Evolutionary conservation across 2,329 filamentous ascomycete species (phyloP), one percentile per base, ranked within the genome.

Genomic region (Colletotrichum echinochloae): DNA sequence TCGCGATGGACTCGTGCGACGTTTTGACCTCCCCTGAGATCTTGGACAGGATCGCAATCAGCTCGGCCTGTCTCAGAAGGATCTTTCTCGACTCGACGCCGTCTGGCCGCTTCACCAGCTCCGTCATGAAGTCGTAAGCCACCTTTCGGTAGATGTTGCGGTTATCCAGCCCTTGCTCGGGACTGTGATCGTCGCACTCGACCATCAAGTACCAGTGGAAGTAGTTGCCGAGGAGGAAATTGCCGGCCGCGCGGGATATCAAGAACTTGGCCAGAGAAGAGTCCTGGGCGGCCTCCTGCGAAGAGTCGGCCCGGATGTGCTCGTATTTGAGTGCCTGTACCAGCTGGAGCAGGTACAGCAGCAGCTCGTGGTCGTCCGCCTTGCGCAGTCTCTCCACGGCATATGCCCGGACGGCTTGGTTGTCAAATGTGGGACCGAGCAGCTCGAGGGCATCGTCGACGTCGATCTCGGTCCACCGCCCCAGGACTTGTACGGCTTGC

Each of bases 141-240:
- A 99, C 93, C 75, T 95, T 94, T 35, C 93, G 92, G 80, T 97
- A 99, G 23, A 98, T 90, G 72, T 93, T 93, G 55, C 93, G 92
- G 77, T 95, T 92, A 66, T 91, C 90, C 5, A 89, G 85, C 28
- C 90, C 87, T 75, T 95, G 93, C 52, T 94, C 92, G 4, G 90
- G 89, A 74, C 92, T 94, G 70, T 87, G 85, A 78, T 98, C 95
- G 75, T 97, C 94, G 75, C 95, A 97, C 81, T 99, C 97, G 1
- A 99, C 96, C 91, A 98, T 98, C 2, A 99, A 86, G 80, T 98
- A 99, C 96, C 96, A 99, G 79, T 98, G 94, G 64, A 99, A 89
- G 81, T 97, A 97, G 78, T 97, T 99, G 37, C 95, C 96, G 1
- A 99, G 87, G 70, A 92, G 91, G 76, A 98, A 93, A 77, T 97